Evolutionary conservation across 768 basidiomycete genomes (phyloP), one percentile per base, ranked within the genome.

Genomic region (Naganishia onofrii): DNA sequence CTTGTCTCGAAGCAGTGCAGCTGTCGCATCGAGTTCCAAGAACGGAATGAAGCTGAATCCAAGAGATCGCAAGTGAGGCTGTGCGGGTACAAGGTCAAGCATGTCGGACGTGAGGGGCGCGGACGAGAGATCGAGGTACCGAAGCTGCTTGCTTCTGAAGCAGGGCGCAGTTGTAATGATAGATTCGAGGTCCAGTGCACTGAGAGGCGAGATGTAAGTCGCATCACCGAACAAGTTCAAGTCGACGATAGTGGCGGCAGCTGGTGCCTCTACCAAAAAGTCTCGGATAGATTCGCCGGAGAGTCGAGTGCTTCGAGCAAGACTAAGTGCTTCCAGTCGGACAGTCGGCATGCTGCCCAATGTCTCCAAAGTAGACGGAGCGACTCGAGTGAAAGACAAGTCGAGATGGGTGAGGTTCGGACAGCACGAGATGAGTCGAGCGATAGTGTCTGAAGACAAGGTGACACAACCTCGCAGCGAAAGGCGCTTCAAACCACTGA

Each of bases 81-180:
- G 92, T 8, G 87, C 81, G 21, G 85, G 84, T 76, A 87, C 87
- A 0, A 82, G 77, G 12, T 84, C 82, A 13, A 81, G 77, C 69
- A 89, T 81, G 9, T 85, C 83, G 54, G 83, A 80, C 6, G 88
- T 89, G 65, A 97, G 74, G 0, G 90, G 89, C 6, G 90, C 83
- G 71, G 90, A 91, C 17, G 94, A 96, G 34, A 99, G 81, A 79
- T 99, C 95, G 72, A 99, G 86, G 80, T 94, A 96, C 13, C 88
- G 85, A 48, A 99, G 83, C 70, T 87, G 80, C 10, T 91, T 90
- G 58, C 84, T 86, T 13, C 82, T 79, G 83, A 99, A 90, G 76
- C 90, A 92, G 0, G 93, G 93, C 0, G 93, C 93, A 21, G 80
- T 79, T 7, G 85, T 83, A 54, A 97, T 79, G 53, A 97, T 87